These are phyloP conservation scores for Heliamphora pulchella DNA, from an alignment of 179 eudicot species.

Conservation along the genomic window DNA sequence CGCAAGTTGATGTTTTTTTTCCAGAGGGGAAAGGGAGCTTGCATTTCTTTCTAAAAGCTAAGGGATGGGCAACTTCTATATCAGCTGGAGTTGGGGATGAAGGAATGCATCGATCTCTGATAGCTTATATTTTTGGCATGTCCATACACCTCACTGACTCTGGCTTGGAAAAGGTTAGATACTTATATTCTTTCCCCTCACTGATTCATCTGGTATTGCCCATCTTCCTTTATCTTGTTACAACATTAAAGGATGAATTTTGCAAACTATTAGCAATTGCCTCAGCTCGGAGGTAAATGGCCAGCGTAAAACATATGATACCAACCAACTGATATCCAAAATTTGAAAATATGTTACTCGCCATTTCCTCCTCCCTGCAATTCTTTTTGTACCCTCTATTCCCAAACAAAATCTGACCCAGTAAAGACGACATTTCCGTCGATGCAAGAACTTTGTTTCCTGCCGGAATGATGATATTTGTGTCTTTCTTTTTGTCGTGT, in stretches of 20 bases:
- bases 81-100: constrained; percentile 97
- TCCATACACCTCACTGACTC: constrained; percentile 81
- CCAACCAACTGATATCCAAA: neutral
- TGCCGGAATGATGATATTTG: too few relatives aligned
- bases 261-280: constrained; percentile 1
- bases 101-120: constrained; percentile 72
- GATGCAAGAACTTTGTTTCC: too few relatives aligned
- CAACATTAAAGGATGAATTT: neutral
- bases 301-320: neutral
- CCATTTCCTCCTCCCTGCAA: too few relatives aligned
- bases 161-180: constrained; percentile 75
- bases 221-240: neutral
- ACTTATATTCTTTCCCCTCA: neutral
- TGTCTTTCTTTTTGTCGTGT: too few relatives aligned
- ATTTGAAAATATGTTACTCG: too few relatives aligned
- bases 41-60: constrained; percentile 70
- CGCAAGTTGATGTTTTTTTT: constrained; percentile 12
- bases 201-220: neutral
- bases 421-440: too few relatives aligned
- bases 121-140: constrained; percentile 79
- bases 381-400: too few relatives aligned
- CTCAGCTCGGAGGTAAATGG: neutral
- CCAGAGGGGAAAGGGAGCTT: constrained; percentile 97
- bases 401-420: too few relatives aligned
- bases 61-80: constrained; percentile 89